phyloP scores from a whole-genome alignment of 2,329 filamentous ascomycete genomes.

The Diaporthe eres region DNA sequence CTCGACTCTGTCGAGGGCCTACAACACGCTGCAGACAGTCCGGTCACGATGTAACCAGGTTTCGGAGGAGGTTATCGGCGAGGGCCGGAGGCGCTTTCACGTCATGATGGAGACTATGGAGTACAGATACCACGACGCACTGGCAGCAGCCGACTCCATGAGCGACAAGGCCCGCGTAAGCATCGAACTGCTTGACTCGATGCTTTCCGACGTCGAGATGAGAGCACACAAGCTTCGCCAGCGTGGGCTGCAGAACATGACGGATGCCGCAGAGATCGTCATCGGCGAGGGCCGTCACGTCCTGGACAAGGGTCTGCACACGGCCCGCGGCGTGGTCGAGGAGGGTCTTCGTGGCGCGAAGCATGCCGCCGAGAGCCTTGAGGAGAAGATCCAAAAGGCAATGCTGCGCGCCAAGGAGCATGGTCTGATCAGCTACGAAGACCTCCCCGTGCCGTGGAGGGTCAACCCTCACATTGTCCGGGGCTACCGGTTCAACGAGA shows the following conservation, averaged over 20 bases:
- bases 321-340: slow-evolving; percentile 82
- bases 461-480: slow-evolving; percentile 93
- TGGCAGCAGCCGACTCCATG: slow-evolving; percentile 87
- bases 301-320: slow-evolving; percentile 83
- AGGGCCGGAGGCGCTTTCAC: slow-evolving; percentile 84
- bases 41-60: slow-evolving; percentile 90
- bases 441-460: slow-evolving; percentile 91
- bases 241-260: slow-evolving; percentile 74
- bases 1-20: slow-evolving; percentile 85
- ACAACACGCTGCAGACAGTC: slow-evolving; percentile 87
- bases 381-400: slow-evolving; percentile 87
- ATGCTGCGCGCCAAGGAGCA: slow-evolving; percentile 81
- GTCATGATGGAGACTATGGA: slow-evolving; percentile 96
- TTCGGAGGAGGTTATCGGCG: slow-evolving; percentile 90
- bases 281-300: slow-evolving; percentile 85
- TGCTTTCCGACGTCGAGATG: slow-evolving; percentile 87
- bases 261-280: slow-evolving; percentile 78
- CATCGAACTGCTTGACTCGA: slow-evolving; percentile 86
- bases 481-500: slow-evolving; percentile 95
- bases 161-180: slow-evolving; percentile 93
- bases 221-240: slow-evolving; percentile 85
- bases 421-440: slow-evolving; percentile 88
- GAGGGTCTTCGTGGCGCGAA: slow-evolving; percentile 87
- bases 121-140: slow-evolving; percentile 85
- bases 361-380: slow-evolving; percentile 84